A percentile compares a stretch with the other conserved stretches of the same genome.
These are phyloP conservation scores for Eucommia ulmoides DNA, from an alignment of 257 asterid genomes.

Conservation along the genomic window DNA sequence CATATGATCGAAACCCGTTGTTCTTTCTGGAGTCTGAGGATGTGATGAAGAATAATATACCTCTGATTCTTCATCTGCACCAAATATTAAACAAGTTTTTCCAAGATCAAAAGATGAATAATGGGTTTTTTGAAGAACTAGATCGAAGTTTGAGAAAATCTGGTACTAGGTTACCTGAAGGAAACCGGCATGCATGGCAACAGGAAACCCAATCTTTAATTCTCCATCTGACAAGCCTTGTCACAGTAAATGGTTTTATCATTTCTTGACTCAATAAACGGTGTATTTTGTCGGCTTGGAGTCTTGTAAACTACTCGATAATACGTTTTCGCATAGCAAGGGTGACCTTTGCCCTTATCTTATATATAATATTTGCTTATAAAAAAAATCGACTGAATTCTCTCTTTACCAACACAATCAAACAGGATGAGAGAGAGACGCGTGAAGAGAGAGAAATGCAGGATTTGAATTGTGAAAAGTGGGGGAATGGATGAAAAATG, in stretches of 20 bases:
- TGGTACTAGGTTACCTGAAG: constrained; percentile 23
- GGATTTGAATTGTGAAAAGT: constrained; percentile 15
- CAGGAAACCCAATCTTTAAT: constrained; percentile 38
- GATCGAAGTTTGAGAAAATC: not conserved
- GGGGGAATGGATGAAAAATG: constrained; percentile 5
- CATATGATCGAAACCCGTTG: constrained; percentile 6
- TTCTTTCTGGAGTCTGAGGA: constrained; percentile 1
- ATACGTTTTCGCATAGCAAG: too few relatives aligned
- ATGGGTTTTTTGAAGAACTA: not conserved
- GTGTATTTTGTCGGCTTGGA: too few relatives aligned
- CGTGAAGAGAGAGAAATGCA: not conserved
- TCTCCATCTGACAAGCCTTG: constrained; percentile 34
- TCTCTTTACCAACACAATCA: not conserved
- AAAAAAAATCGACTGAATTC: not conserved
- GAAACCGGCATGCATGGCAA: constrained; percentile 37
- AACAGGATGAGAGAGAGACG: not conserved
- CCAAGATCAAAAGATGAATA: not conserved
- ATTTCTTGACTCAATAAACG: constrained; percentile 11
- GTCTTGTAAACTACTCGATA: too few relatives aligned
- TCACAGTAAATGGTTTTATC: constrained; percentile 31
- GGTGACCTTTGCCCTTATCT: too few relatives aligned
- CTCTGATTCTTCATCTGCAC: constrained; percentile 11
- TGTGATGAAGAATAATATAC: constrained; percentile 2
- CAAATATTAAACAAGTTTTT: not conserved
- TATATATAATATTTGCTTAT: too few relatives aligned